phyloP scores from a whole-genome alignment of 495 filamentous ascomycete species.

The Xylaria sp. region DNA sequence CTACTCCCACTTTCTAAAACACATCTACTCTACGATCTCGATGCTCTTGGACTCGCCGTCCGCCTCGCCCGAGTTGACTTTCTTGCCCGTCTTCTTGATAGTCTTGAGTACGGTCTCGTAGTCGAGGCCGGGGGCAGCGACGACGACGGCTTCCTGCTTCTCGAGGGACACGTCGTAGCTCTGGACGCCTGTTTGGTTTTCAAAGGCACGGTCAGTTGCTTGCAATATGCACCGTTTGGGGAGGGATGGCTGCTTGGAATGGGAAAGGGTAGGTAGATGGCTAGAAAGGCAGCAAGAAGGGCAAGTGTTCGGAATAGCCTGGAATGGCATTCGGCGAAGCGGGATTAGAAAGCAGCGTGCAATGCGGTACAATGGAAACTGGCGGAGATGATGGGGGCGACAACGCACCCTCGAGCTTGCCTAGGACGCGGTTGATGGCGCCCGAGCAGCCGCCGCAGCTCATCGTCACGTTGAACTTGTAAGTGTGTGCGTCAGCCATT shows the following conservation, averaged over 20 bases:
- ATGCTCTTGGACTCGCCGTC: constrained; percentile 58
- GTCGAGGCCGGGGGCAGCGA: constrained; percentile 65
- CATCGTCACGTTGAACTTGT: constrained; percentile 73
- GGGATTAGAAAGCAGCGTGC: not conserved
- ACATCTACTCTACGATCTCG: constrained; percentile 42
- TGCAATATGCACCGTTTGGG: not conserved
- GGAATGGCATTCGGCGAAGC: not conserved
- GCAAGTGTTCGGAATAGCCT: too few species aligned
- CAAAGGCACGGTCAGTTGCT: constrained; percentile 4
- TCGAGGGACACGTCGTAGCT: constrained; percentile 87
- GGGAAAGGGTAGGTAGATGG: not conserved
- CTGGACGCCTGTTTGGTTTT: constrained; percentile 72
- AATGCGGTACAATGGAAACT: not conserved
- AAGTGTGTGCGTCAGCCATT: constrained; percentile 62
- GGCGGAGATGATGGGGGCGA: constrained; percentile 10
- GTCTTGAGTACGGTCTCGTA: constrained; percentile 85
- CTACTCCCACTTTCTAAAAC: not conserved
- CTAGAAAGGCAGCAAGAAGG: not conserved
- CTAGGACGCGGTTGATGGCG: constrained; percentile 87
- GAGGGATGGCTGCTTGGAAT: not conserved
- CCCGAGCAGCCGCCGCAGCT: constrained; percentile 70
- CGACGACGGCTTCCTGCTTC: constrained; percentile 75
- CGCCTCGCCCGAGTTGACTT: constrained; percentile 75
- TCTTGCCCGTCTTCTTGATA: constrained; percentile 96
- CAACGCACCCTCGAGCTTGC: constrained; percentile 81